Percentiles rank a stretch among this genome's conserved stretches.
These are phyloP conservation scores for Metarhizium humberi DNA, from an alignment of 2,329 filamentous ascomycete species.

Conservation along the genomic window DNA sequence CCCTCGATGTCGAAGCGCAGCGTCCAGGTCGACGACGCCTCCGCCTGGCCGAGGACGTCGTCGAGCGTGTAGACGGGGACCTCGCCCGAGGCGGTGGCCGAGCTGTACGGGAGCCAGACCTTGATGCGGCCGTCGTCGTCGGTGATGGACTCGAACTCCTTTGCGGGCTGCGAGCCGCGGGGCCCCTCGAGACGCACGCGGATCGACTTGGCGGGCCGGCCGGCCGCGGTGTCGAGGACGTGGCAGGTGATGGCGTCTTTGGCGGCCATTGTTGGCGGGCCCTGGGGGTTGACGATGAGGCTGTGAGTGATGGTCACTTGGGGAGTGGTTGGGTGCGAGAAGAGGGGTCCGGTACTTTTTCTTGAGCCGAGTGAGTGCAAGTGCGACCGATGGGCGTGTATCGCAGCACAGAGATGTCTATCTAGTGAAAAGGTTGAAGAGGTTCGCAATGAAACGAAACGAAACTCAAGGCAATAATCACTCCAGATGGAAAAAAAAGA, in stretches of 20 bases:
- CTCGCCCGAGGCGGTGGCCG: slow-evolving; percentile 40
- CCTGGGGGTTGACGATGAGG: too few relatives aligned
- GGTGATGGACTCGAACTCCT: slow-evolving; percentile 54
- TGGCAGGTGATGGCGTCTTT: slow-evolving; percentile 75
- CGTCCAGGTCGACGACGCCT: slow-evolving; percentile 49
- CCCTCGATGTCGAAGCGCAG: slow-evolving; percentile 62
- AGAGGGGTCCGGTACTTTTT: too few relatives aligned
- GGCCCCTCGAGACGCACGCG: slow-evolving; percentile 50
- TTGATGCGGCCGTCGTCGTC: slow-evolving; percentile 69
- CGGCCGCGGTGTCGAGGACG: slow-evolving; percentile 72
- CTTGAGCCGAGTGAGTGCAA: too few relatives aligned
- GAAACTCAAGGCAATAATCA: too few relatives aligned
- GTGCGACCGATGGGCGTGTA: too few relatives aligned
- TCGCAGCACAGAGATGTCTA: too few relatives aligned
- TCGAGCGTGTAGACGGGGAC: slow-evolving; percentile 49
- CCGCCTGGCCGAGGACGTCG: slow-evolving; percentile 39
- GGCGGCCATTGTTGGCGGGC: slow-evolving; percentile 5
- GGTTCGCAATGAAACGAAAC: background rate
- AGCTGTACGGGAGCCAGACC: slow-evolving; percentile 54
- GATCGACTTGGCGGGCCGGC: slow-evolving; percentile 57
- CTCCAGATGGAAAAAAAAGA: background rate
- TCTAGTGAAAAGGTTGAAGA: too few relatives aligned
- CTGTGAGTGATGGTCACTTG: too few relatives aligned
- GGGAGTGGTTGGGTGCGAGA: too few relatives aligned
- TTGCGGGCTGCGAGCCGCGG: slow-evolving; percentile 24